Evolutionary conservation across 495 filamentous ascomycete genomes (phyloP).

Genomic region (Lasiosphaeria miniovina): DNA sequence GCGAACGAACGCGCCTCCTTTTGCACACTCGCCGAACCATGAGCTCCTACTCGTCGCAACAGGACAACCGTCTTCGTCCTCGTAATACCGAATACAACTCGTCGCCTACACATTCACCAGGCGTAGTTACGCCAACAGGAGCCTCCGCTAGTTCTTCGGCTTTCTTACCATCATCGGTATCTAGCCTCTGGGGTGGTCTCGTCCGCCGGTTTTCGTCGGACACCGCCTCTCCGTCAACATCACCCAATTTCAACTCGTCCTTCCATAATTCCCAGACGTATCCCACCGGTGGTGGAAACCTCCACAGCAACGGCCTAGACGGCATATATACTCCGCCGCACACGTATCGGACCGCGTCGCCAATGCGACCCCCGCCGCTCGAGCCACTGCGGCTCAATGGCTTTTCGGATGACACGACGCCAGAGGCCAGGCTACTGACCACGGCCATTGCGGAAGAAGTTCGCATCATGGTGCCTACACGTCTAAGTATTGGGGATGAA

Average conservation of each 20-base stretch:
- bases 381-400: slow-evolving; percentile 43
- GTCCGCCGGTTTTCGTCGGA: slow-evolving; percentile 37
- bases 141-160: slow-evolving; percentile 17
- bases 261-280: slow-evolving; percentile 22
- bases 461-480: slow-evolving; percentile 77
- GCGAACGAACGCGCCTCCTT: background rate
- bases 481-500: slow-evolving; percentile 79
- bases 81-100: slow-evolving; percentile 23
- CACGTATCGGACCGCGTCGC: slow-evolving; percentile 31
- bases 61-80: slow-evolving; percentile 16
- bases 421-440: slow-evolving; percentile 54
- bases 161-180: slow-evolving; percentile 27
- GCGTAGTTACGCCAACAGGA: slow-evolving; percentile 31
- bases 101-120: slow-evolving; percentile 30
- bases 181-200: slow-evolving; percentile 34
- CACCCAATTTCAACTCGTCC: slow-evolving; percentile 10
- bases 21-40: slow-evolving; percentile 10
- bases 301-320: slow-evolving; percentile 32
- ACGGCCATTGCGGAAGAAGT: slow-evolving; percentile 87
- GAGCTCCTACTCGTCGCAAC: slow-evolving; percentile 22
- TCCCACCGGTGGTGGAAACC: slow-evolving; percentile 15
- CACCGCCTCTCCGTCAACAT: slow-evolving; percentile 8
- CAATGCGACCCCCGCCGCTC: slow-evolving; percentile 41
- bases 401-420: slow-evolving; percentile 37
- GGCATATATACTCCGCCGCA: slow-evolving; percentile 40